Evolutionary conservation across 106 monocot genomes (phyloP), one percentile per base, ranked within the genome.

Genomic region (Dioscorea dumetorum): DNA sequence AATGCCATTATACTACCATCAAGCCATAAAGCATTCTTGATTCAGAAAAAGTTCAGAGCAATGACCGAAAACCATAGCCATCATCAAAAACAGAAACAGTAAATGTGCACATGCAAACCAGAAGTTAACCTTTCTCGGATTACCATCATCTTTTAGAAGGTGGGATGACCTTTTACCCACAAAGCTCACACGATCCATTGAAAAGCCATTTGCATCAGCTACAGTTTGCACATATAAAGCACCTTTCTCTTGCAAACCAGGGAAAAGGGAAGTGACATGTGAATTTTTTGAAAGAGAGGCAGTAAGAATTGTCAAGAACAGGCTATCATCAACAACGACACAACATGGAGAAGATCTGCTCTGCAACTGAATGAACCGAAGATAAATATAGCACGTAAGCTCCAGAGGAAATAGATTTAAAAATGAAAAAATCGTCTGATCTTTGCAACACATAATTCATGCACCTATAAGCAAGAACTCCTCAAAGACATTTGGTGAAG

Each of bases 291-390:
- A 99, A 54, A 85, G 80, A 66, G 72, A 76, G 50, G 82, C 79
- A 63, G 70, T 21, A 48, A 81, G 61, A 68, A 85, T 50, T 49
- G 90, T 75, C 74, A 99, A 73, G 67, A 90, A 81, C 57, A 93
- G 62, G 70, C 97, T 99, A 57, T 99, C 97, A 79, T 99, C 97
- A 68, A 83, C 81, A 62, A 99, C 75, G 68, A 99, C 73, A 69
- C 97, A 99, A 12, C 78, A 69, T 67, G 83, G 84, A 73, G 77
- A 70, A 61, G 76, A 71, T 76, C 79, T 83, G 24, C 19, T 49
- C 66, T 77, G 78, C 72, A 97, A 62, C 92, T 97, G 86, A 51
- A 67, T 8, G 9, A 57, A 57, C 28, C 5, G 16, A 49, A 41
- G 0, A 8, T 28, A 41, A 10, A 6, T 10, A 41, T 10, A 41